Evolutionary conservation across 108 stramenopile genomes (phyloP), one percentile per base, ranked within the genome.

Genomic region (Cylindrotheca closterium): DNA sequence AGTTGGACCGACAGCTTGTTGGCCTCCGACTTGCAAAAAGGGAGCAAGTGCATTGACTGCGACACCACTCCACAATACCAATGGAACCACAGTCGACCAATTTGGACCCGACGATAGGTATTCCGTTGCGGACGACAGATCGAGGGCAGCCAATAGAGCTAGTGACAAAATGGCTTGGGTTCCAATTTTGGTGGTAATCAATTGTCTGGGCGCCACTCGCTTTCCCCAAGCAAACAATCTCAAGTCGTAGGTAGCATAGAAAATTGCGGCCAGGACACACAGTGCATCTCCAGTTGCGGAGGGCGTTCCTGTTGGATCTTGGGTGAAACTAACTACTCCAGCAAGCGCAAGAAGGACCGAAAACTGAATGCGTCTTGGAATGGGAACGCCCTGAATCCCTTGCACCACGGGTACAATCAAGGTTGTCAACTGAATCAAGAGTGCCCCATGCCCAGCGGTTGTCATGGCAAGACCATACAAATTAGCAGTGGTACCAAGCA

Each of bases 381-480:
- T 90, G 5, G 81, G 80, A n/a, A 85, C 86, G 18, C 84, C 84
- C 54, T 73, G 77, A 18, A 85, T 30, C 12, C 84, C 89, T 67
- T 87, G 84, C 8, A 60, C 74, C 23, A 64, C 57, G 18, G 89
- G 89, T 58, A 90, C 89, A 54, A 90, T 81, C 46, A 90, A 63
- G 27, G 89, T 90, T 12, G 89, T 90, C 26, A 90, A 54, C 71
- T 90, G 89, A 37, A 90, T 87, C 7, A 90, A 61, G 53, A 90
- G 80, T 8, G 86, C 88, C n/a, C 85, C 88, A 68, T 89, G 88
- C 60, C 80, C 79, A 0, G 88, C 81, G 22, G 88, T 84, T n/a
- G 88, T 89, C 59, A 78, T 60, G 3, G 75, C 67, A 25, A 91
- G 63, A 10, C 89, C 89, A 68, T 79, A 91, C 29, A 91, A 70